Evolutionary conservation across 2,329 filamentous ascomycete species (phyloP), one percentile per base, ranked within the genome.

Genomic region (Macrophomina pseudophaseolina): DNA sequence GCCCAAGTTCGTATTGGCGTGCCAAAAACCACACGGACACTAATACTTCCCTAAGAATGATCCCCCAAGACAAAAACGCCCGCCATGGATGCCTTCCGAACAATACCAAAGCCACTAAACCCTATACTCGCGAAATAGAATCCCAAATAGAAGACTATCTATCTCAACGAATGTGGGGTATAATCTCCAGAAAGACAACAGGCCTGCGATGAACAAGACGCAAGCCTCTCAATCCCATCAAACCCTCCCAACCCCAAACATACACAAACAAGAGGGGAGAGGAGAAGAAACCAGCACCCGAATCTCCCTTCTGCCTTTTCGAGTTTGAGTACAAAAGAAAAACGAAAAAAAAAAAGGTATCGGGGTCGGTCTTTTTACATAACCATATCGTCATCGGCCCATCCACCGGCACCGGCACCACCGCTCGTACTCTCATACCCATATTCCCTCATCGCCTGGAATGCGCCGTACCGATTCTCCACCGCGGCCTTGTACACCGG

Each of bases 401-500:
- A 54, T 46, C 68, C 67, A 64, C 49, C 66, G 18, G 56, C 48
- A 64, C 42, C 66, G 18, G 56, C 48, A n/a, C 69, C 69, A 52
- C 73, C 72, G 40, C 82, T 80, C 67, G 52, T 44, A 14, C 54
- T 58, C 54, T 58, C 54, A 32, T 58, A 58, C 11, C 85, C 85
- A 68, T 81, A 79, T 67, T 84, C 83, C 48, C 82, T 77, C 6
- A 80, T 80, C 68, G 87, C 84, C 72, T 87, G 85, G 70, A 84
- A 87, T 28, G 86, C 83, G 0, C 89, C 89, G 70, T 91, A 91
- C 75, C 89, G 87, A 69, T 90, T 84, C 73, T 90, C 89, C 88
- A 91, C 90, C 33, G 85, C 56, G 38, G 69, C 70, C 48, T 78
- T 84, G 75, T 92, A 93, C n/a, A 90, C 90, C 0, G 91, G 90